These are phyloP conservation scores for Ajuga chamaepitys DNA, from an alignment of 257 asterid genomes.

Conservation along the genomic window DNA sequence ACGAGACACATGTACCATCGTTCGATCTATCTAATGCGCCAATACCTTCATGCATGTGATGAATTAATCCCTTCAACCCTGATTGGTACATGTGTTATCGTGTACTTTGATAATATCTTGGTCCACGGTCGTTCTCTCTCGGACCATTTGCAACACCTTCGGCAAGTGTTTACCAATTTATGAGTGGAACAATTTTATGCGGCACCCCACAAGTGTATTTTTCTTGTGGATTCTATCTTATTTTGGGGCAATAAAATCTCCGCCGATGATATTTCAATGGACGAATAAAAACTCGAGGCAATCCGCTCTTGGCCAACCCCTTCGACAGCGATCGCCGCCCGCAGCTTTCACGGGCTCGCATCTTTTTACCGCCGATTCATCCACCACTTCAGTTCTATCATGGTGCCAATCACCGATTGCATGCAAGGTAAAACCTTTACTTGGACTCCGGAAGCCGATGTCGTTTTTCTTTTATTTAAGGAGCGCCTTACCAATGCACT, in stretches of 20 bases:
- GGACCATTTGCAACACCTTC: too few species aligned
- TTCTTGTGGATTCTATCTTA: too few species aligned
- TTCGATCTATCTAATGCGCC: neutral
- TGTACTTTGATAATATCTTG: too few species aligned
- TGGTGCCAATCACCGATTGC: neutral
- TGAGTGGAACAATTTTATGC: too few species aligned
- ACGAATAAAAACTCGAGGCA: neutral
- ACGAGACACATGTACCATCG: too few species aligned
- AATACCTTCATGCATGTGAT: too few species aligned
- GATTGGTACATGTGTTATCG: too few species aligned
- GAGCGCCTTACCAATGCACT: neutral
- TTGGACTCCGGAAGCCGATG: neutral
- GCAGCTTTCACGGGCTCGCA: neutral
- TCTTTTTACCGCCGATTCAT: neutral
- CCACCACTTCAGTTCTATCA: neutral
- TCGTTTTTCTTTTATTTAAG: neutral
- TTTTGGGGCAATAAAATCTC: neutral
- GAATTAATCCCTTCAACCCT: too few species aligned
- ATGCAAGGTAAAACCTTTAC: neutral
- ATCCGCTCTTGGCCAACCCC: neutral
- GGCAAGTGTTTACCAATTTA: too few species aligned
- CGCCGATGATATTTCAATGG: neutral
- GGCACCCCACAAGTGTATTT: too few species aligned
- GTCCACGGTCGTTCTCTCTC: too few species aligned
- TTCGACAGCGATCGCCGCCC: neutral